These are phyloP conservation scores for Rhodotorula sp. DNA, from an alignment of 1,284 basidiomycete species.

Conservation along the genomic window DNA sequence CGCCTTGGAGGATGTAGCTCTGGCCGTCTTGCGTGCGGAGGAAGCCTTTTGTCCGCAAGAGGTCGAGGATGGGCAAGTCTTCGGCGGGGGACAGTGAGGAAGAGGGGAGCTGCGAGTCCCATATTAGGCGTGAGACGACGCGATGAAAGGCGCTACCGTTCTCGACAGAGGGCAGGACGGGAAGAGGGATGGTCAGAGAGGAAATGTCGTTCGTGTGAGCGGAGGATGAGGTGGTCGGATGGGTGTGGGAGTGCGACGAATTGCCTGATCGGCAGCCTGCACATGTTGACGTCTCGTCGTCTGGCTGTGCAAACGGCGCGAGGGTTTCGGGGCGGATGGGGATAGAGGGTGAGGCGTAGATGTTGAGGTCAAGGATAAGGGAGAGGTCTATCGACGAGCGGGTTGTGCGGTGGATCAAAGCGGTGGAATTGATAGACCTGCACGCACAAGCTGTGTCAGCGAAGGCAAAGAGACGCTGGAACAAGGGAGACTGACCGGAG, in stretches of 20 bases:
- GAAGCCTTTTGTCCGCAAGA: conserved; percentile 81
- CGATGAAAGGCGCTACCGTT: conserved; percentile 4
- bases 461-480: not conserved
- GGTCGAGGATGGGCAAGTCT: conserved; percentile 52
- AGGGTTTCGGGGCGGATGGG: conserved; percentile 26
- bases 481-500: conserved; percentile 51
- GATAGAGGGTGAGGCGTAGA: conserved; percentile 58
- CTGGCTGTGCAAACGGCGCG: conserved; percentile 13
- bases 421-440: conserved; percentile 70
- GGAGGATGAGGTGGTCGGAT: conserved; percentile 43
- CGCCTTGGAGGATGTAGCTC: conserved; percentile 74
- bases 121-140: conserved; percentile 55
- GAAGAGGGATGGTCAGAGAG: conserved; percentile 66
- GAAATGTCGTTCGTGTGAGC: conserved; percentile 54
- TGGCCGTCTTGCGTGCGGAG: conserved; percentile 50
- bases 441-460: not conserved
- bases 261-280: not conserved
- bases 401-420: conserved; percentile 67
- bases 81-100: not conserved
- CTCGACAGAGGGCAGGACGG: conserved; percentile 43
- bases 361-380: conserved; percentile 71
- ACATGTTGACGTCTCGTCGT: not conserved
- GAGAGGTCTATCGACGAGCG: conserved; percentile 64
- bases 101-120: conserved; percentile 57
- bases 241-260: conserved; percentile 40